Percentiles rank a stretch among this genome's conserved stretches.
phyloP scores from a whole-genome alignment of 1,284 basidiomycete species.

The Ustilago bromivora region DNA sequence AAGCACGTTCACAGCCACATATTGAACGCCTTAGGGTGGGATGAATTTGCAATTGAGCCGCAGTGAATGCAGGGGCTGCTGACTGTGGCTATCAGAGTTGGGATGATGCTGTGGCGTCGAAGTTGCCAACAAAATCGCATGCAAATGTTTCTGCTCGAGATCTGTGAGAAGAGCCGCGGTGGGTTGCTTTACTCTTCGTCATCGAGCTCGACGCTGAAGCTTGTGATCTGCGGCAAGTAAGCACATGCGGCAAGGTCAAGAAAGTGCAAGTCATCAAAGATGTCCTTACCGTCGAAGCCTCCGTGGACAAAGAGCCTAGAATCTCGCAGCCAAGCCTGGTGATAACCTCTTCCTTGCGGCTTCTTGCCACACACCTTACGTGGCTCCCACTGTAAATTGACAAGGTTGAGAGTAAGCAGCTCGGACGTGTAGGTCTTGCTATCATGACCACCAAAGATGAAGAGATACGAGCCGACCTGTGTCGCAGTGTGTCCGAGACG shows the following conservation, averaged over 20 bases:
- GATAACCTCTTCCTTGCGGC: conserved; percentile 83
- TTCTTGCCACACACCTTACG: conserved; percentile 76
- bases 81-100: background rate
- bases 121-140: background rate
- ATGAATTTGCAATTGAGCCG: background rate
- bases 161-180: background rate
- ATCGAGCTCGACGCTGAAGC: conserved; percentile 52
- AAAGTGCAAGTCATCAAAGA: conserved; percentile 85
- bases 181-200: conserved; percentile 22
- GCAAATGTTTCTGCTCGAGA: no score
- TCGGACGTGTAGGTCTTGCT: conserved; percentile 82
- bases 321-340: conserved; percentile 83
- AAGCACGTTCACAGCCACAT: conserved; percentile 1
- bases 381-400: conserved; percentile 77
- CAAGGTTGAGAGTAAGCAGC: conserved; percentile 85
- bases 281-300: conserved; percentile 83
- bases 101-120: background rate
- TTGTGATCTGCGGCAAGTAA: conserved; percentile 89
- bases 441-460: conserved; percentile 89
- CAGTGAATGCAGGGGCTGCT: background rate
- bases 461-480: conserved; percentile 91
- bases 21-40: background rate
- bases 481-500: conserved; percentile 88
- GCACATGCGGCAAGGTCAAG: conserved; percentile 87
- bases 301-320: conserved; percentile 86